Conservation (phyloP, 129 eudicot genomes). For the Tagetes patula region DNA sequence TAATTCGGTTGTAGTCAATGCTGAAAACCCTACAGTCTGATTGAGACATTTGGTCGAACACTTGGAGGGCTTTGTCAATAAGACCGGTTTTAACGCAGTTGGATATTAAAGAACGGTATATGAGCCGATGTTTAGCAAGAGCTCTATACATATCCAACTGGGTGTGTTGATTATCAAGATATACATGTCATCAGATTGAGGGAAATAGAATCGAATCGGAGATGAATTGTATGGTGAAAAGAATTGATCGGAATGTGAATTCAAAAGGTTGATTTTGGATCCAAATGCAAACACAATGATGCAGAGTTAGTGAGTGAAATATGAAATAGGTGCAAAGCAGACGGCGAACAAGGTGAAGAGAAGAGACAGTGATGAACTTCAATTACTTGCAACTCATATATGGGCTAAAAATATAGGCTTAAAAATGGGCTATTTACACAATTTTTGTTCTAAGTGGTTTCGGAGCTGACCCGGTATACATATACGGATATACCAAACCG, state of each 20-base stretch:
- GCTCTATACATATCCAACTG: conserved; percentile 71
- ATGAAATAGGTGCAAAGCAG: conserved; percentile 31
- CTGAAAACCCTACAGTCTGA: conserved; percentile 80
- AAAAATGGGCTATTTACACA: not conserved
- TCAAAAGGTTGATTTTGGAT: not conserved
- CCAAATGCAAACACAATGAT: not conserved
- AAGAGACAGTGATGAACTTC: conserved; percentile 28
- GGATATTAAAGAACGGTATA: conserved; percentile 65
- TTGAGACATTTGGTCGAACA: conserved; percentile 84
- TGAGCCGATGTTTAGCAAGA: conserved; percentile 61
- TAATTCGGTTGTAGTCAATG: conserved; percentile 79
- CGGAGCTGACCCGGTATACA: no score
- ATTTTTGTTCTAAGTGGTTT: not conserved
- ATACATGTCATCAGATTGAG: conserved; percentile 50
- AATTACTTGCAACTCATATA: conserved; percentile 4
- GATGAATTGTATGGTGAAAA: not conserved
- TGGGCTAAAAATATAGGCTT: conserved; percentile 15
- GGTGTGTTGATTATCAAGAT: conserved; percentile 32
- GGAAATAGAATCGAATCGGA: conserved; percentile 22
- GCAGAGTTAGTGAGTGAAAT: not conserved
- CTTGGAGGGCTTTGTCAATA: conserved; percentile 68
- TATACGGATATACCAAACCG: no score
- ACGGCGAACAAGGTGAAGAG: conserved; percentile 38
- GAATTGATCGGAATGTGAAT: conserved; percentile 17
- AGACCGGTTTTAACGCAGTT: conserved; percentile 61